These are phyloP conservation scores for Rosa rugosa DNA, from an alignment of 306 rosid genomes.

Conservation along the genomic window DNA sequence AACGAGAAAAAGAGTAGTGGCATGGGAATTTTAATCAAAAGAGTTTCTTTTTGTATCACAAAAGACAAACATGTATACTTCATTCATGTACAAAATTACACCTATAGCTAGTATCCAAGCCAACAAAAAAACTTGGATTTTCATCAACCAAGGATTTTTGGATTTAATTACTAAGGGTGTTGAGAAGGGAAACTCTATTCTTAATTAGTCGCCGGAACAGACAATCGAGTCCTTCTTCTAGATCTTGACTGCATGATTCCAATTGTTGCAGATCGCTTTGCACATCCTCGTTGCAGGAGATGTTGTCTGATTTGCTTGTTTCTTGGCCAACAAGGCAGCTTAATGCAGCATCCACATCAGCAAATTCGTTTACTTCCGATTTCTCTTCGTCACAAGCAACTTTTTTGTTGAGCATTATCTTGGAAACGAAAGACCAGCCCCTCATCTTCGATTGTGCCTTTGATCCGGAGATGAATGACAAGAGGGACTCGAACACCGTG, in stretches of 20 bases:
- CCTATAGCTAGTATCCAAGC: constrained; percentile 4
- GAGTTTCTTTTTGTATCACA: constrained; percentile 1
- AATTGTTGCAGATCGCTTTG: constrained; percentile 32
- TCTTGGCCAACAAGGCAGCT: constrained; percentile 19
- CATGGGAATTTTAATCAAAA: background rate
- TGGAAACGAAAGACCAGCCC: constrained; percentile 44
- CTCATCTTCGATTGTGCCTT: constrained; percentile 26
- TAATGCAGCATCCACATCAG: constrained; percentile 37
- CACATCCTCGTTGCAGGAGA: constrained; percentile 15
- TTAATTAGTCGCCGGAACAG: constrained; percentile 44
- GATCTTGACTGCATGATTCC: constrained; percentile 43
- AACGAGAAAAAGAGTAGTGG: background rate
- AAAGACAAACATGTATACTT: constrained; percentile 4
- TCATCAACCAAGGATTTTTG: background rate
- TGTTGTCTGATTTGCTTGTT: constrained; percentile 26
- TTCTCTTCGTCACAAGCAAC: constrained; percentile 28
- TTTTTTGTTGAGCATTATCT: constrained; percentile 36
- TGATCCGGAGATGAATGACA: constrained; percentile 39
- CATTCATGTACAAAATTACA: constrained; percentile 29
- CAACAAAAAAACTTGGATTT: constrained; percentile 27
- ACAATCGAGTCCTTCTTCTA: constrained; percentile 38
- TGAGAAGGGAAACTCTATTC: constrained; percentile 49
- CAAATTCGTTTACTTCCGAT: constrained; percentile 34
- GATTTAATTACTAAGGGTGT: constrained; percentile 40
- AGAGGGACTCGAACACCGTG: constrained; percentile 40